A percentile compares a stretch with the other conserved stretches of the same genome.
Conservation (phyloP, 257 asterid genomes). For the Scutellaria minor region DNA sequence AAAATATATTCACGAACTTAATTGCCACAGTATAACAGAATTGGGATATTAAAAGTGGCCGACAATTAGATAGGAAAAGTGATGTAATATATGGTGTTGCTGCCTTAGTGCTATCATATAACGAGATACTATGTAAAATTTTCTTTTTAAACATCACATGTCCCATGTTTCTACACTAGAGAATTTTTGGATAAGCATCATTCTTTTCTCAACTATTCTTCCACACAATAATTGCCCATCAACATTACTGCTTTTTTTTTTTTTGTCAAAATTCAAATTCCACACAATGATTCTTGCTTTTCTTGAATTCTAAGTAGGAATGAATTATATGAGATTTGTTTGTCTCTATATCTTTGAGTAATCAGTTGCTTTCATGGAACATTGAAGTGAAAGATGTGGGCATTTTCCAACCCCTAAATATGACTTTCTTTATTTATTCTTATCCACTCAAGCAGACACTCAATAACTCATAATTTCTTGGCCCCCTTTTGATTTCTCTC, state of each 20-base stretch:
- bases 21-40: too few relatives aligned
- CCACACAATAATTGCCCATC: not conserved
- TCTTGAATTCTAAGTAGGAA: not conserved
- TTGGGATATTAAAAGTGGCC: constrained; percentile 24
- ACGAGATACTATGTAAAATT: constrained; percentile 2
- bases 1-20: too few relatives aligned
- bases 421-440: not conserved
- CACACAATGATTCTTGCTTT: not conserved
- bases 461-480: constrained; percentile 15
- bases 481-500: constrained; percentile 7
- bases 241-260: not conserved
- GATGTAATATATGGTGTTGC: not conserved
- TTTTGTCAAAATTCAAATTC: too few relatives aligned
- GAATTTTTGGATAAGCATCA: constrained; percentile 10
- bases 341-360: constrained; percentile 31
- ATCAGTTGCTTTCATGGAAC: not conserved
- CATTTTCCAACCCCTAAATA: constrained; percentile 25
- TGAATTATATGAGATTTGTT: constrained; percentile 33
- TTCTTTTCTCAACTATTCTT: not conserved
- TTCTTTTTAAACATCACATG: not conserved
- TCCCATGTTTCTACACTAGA: constrained; percentile 16
- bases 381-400: constrained; percentile 39
- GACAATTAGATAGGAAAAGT: constrained; percentile 30
- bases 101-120: not conserved
- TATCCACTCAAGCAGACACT: constrained; percentile 24